Conservation (phyloP, 352 stramenopile genomes). For the Paralagenidium karlingii region DNA sequence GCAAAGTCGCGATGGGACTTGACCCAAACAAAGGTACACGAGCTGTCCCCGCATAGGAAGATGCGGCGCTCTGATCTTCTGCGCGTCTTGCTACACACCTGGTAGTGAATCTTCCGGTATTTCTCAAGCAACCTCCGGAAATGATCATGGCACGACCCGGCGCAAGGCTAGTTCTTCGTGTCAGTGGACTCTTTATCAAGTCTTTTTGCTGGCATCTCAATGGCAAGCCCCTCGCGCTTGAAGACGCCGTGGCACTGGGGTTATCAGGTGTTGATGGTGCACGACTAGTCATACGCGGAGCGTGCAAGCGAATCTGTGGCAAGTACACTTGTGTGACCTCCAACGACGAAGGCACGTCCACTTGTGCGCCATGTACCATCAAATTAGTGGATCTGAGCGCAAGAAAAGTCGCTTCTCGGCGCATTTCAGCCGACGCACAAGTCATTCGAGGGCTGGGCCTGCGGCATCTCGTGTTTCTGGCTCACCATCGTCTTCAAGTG, state of each 20-base stretch:
- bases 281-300: conserved; percentile 19
- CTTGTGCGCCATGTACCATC: no score
- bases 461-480: no score
- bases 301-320: conserved; percentile 26
- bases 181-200: conserved; percentile 21
- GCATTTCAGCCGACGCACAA: no score
- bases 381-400: no score
- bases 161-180: conserved; percentile 16
- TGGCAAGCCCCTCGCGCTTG: conserved; percentile 8
- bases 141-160: conserved; percentile 13
- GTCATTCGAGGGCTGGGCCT: no score
- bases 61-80: no score
- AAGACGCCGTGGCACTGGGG: no score
- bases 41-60: no score
- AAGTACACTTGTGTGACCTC: conserved; percentile 50
- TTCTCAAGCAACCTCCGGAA: conserved; percentile 15
- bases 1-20: conserved; percentile 42
- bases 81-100: no score
- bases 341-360: conserved; percentile 46
- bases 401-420: no score
- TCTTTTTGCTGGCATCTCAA: conserved; percentile 43
- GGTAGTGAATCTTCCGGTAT: conserved; percentile 17
- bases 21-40: no score
- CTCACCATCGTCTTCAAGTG: no score
- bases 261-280: conserved; percentile 3